Percentiles rank a stretch among this genome's conserved stretches.
These are phyloP conservation scores for Handroanthus guayacan DNA, from an alignment of 257 asterid species.

Conservation along the genomic window DNA sequence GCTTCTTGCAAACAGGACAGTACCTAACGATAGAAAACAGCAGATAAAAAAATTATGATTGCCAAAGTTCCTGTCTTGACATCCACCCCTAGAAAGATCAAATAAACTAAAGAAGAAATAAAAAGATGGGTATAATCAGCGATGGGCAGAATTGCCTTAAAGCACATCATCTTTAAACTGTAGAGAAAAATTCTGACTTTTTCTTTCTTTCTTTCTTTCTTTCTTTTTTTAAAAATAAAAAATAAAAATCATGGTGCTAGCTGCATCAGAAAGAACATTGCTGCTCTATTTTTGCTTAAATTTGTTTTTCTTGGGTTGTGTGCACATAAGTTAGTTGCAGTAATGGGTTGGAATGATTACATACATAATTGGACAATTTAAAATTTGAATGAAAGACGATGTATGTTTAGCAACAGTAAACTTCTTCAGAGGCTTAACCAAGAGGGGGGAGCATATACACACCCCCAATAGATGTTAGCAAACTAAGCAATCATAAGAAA, in stretches of 20 bases:
- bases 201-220: too few species aligned
- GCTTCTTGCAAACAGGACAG: conserved; percentile 86
- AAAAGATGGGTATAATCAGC: background rate
- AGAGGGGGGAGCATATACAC: conserved; percentile 16
- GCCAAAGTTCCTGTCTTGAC: conserved; percentile 29
- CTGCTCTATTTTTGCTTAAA: background rate
- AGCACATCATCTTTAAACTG: too few species aligned
- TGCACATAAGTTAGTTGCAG: conserved; percentile 5
- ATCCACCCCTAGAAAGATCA: conserved; percentile 18
- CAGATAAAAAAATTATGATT: conserved; percentile 30
- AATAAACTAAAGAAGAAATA: conserved; percentile 9
- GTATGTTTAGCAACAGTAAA: conserved; percentile 19
- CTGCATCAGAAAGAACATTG: conserved; percentile 9
- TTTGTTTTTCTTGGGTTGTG: background rate
- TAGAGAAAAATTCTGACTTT: too few species aligned
- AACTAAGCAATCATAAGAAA: conserved; percentile 33
- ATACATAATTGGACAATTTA: background rate
- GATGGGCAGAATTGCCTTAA: too few species aligned
- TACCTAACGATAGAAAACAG: conserved; percentile 55
- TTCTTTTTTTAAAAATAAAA: too few species aligned
- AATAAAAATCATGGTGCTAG: background rate
- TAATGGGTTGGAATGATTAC: background rate
- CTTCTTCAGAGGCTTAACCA: conserved; percentile 9
- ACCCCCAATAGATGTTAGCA: conserved; percentile 4
- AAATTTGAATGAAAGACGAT: conserved; percentile 13